A percentile compares a stretch with the other conserved stretches of the same genome.
Conservation (phyloP, 257 asterid genomes). For the Coffea canephora region DNA sequence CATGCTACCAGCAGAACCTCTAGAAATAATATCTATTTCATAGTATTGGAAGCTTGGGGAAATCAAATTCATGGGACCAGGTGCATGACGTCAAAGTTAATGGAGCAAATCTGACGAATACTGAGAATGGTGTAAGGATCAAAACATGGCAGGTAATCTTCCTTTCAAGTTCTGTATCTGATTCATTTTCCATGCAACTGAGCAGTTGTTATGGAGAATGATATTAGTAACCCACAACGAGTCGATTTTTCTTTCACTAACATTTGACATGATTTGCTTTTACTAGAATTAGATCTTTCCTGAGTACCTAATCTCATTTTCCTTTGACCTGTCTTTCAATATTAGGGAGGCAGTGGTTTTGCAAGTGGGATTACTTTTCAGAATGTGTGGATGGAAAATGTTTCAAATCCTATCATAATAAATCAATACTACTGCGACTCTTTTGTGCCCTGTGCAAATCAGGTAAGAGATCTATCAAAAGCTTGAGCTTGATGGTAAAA, state of each 20-base stretch:
- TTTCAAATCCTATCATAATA: slow-evolving; percentile 79
- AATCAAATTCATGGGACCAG: slow-evolving; percentile 39
- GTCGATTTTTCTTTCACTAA: not conserved
- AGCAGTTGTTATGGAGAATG: not conserved
- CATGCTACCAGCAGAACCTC: not conserved
- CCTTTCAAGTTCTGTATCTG: not conserved
- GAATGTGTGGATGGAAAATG: slow-evolving; percentile 71
- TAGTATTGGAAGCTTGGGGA: slow-evolving; percentile 92
- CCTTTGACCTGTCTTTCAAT: not conserved
- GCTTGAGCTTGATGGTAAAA: not conserved
- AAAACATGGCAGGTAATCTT: slow-evolving; percentile 85
- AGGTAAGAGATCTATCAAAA: slow-evolving; percentile 39
- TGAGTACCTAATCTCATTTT: not conserved
- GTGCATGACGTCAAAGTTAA: slow-evolving; percentile 58
- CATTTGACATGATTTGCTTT: not conserved
- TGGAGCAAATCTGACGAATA: slow-evolving; percentile 47
- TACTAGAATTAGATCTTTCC: not conserved
- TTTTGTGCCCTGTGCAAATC: slow-evolving; percentile 50
- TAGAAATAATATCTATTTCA: not conserved
- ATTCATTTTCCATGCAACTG: not conserved
- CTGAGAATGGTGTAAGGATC: slow-evolving; percentile 77
- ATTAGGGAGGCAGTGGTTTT: slow-evolving; percentile 89
- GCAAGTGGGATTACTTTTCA: slow-evolving; percentile 56
- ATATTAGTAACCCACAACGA: not conserved
- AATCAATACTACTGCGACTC: slow-evolving; percentile 89